Evolutionary conservation across 257 asterid species (phyloP).

Genomic region (Knoxia roxburghii): DNA sequence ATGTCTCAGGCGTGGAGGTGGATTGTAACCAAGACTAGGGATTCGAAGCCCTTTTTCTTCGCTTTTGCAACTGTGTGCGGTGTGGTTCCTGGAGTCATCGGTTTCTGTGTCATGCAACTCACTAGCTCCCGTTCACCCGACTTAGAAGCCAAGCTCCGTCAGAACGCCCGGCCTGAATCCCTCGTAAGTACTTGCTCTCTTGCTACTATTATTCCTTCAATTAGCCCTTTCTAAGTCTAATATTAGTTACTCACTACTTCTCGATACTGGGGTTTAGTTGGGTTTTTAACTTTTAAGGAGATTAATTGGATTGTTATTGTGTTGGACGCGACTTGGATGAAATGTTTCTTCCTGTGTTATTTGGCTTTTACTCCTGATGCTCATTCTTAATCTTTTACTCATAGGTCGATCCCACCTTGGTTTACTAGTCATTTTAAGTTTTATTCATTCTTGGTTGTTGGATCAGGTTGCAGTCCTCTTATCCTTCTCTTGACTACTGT

Average conservation of each 20-base stretch:
- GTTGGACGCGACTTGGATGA: too few species aligned
- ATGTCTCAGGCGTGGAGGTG: slow-evolving; percentile 61
- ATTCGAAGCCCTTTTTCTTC: slow-evolving; percentile 78
- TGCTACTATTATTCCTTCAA: too few species aligned
- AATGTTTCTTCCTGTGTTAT: background rate
- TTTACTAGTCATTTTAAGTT: background rate
- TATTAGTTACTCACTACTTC: background rate
- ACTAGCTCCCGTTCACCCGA: slow-evolving; percentile 64
- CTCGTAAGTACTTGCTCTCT: slow-evolving; percentile 28
- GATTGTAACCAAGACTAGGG: slow-evolving; percentile 72
- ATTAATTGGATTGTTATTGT: background rate
- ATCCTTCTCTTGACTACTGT: too few species aligned
- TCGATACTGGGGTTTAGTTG: background rate
- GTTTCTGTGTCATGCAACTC: slow-evolving; percentile 71
- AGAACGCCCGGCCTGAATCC: slow-evolving; percentile 70
- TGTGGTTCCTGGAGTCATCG: slow-evolving; percentile 77
- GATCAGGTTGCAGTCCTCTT: too few species aligned
- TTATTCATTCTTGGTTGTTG: too few species aligned
- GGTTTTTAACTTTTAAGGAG: background rate
- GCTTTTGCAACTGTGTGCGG: slow-evolving; percentile 89
- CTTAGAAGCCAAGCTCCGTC: slow-evolving; percentile 83
- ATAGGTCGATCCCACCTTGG: background rate
- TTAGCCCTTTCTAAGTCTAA: background rate
- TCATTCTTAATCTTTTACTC: background rate
- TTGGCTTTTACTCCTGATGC: background rate